Conservation (phyloP, 1,284 basidiomycete genomes). For the Microbotryomycetes sp. region DNA sequence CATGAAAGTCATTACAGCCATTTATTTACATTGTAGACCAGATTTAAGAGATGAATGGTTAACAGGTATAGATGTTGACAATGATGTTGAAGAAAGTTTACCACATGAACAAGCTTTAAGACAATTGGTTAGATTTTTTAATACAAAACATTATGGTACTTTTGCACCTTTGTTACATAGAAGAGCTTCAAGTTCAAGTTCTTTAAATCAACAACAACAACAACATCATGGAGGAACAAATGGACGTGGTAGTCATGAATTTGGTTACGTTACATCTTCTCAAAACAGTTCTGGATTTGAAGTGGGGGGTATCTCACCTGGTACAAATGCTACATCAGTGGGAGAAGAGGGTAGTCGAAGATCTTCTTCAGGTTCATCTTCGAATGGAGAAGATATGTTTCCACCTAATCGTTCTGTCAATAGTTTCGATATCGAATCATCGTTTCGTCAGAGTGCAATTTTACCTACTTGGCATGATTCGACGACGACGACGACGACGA, state of each 20-base stretch:
- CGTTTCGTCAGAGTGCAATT: slow-evolving; percentile 46
- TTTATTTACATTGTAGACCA: slow-evolving; percentile 94
- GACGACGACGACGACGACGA: slow-evolving; percentile 52
- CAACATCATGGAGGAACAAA: background rate
- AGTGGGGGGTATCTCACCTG: background rate
- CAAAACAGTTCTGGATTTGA: slow-evolving; percentile 17
- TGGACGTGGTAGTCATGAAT: background rate
- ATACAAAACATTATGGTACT: slow-evolving; percentile 39
- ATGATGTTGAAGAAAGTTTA: slow-evolving; percentile 63
- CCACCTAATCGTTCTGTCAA: slow-evolving; percentile 45
- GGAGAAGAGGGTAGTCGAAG: slow-evolving; percentile 5
- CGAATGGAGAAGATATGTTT: slow-evolving; percentile 46
- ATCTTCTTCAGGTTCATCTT: slow-evolving; percentile 29
- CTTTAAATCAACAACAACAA: background rate
- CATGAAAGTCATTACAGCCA: slow-evolving; percentile 99
- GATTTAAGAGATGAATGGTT: slow-evolving; percentile 98
- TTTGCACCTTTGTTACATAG: slow-evolving; percentile 38
- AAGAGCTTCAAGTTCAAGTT: slow-evolving; percentile 20
- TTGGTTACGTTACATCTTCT: background rate
- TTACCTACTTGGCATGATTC: slow-evolving; percentile 50
- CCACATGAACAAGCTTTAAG: slow-evolving; percentile 95
- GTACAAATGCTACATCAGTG: slow-evolving; percentile 17
- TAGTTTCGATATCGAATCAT: slow-evolving; percentile 37
- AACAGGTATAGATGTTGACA: slow-evolving; percentile 85
- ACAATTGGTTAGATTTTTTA: slow-evolving; percentile 89